Evolutionary conservation across 2,329 filamentous ascomycete species (phyloP), one percentile per base, ranked within the genome.

Genomic region (Fusarium sp.): DNA sequence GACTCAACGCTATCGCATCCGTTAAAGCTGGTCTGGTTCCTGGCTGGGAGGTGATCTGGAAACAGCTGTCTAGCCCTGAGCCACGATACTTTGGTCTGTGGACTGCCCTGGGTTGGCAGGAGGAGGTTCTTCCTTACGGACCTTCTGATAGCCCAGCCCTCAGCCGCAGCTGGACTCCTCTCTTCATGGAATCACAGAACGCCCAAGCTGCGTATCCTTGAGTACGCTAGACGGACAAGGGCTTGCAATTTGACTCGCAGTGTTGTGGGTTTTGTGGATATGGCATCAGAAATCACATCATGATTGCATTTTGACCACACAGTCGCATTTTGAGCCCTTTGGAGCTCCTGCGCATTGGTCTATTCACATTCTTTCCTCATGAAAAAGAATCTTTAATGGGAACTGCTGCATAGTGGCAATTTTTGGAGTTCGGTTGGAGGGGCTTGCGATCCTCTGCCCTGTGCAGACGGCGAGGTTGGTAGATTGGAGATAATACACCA

Each of bases 21-120:
- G 80, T 87, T n/a, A 77, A 81, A 48, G 73, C 75, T 4, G 84
- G 83, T 5, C 74, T 73, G 34, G 79, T 87, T 5, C 75, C 83
- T 4, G 81, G 82, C 5, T 80, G 82, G 34, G 80, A 80, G 14
- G 71, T 78, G 8, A 83, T 87, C 35, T 80, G 71, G 64, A 81
- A 71, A 64, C 84, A 76, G 67, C 84, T 83, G 16, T 82, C 77
- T 64, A 84, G 76, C 70, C 83, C 80, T 37, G 83, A 80, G 71
- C 86, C 82, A 43, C 83, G 80, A 18, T 80, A 83, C 54, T 79
- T 83, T 32, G 84, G 85, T 25, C 77, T 77, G 16, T 89, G 87
- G 87, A 84, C 85, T 62, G 82, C 83, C 1, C 78, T 89, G 41
- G 87, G 87, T 65, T 89, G 87, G 87, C 82, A 84, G 56, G 87